Base-by-base conservation (phyloP, 2,329 filamentous ascomycete genomes). In the Alternaria arborescens region DNA sequence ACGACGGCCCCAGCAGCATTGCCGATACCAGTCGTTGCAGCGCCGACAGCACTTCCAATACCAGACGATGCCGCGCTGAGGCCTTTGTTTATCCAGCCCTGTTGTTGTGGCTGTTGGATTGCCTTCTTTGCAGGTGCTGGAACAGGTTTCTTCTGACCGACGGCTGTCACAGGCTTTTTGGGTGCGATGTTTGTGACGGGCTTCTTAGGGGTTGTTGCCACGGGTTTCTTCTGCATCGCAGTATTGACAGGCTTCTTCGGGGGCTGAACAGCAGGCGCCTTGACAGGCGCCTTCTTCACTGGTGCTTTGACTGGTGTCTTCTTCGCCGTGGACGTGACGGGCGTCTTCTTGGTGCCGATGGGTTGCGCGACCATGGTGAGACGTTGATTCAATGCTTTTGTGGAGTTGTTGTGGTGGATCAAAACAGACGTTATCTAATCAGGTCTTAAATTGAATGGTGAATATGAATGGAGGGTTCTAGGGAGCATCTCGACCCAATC, bases 1-100 rank as follows among this genome's bases (percentile, higher is more conserved):
- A 83, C 75, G 22, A 81, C 74, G 11, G 79, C 78, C 22, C 80
- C 80, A 0, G 78, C 79, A 52, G 80, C 79, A 67, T 78, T 81
- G 42, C 82, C 82, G 5, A 81, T 78, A 32, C 80, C 79, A 4
- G 80, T 72, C 26, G 82, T 78, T 18, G 58, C 58, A 12, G 58
- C 58, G 26, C 54, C 30, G 71, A 78, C 65, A 74, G 78, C 78
- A 55, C 76, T 77, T 58, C 55, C 53, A 14, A 67, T 52, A n/a
- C 61, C 66, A 14, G 61, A 57, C 6, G 57, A 52, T 30, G 66
- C 65, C 28, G 67, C 65, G 22, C 50, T 60, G 20, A 66, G 60
- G 24, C 58, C 61, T 51, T 61, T 62, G 32, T 79, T 82, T 66
- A 84, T 76, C 82, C 82, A 84, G 67, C 81, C 81, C 60, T 76